Percentiles rank a stretch among this genome's conserved stretches.
Evolutionary conservation across 148 eudicot species (phyloP).

Genomic region (Suaeda aralocaspica): DNA sequence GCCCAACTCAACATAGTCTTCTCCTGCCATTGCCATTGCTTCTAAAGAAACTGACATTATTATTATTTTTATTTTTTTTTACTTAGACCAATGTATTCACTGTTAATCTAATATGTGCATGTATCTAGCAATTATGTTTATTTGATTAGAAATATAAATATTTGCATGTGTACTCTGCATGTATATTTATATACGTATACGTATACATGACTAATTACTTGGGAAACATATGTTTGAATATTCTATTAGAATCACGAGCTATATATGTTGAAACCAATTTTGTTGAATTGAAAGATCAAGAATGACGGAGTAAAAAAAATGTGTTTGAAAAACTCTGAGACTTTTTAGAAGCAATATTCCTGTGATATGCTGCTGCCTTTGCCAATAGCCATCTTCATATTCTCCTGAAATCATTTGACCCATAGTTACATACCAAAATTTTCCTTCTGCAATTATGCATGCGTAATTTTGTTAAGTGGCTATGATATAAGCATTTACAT

Average conservation of each 20-base stretch:
- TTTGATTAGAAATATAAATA: no score
- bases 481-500: no score
- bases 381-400: background rate
- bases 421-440: no score
- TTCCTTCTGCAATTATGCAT: no score
- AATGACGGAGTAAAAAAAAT: background rate
- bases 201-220: background rate
- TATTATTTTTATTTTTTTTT: background rate
- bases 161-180: background rate
- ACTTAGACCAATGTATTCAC: background rate
- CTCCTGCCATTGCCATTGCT: slow-evolving; percentile 53
- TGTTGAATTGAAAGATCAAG: background rate
- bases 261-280: slow-evolving; percentile 24
- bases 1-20: slow-evolving; percentile 24
- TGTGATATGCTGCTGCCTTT: slow-evolving; percentile 8
- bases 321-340: no score
- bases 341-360: slow-evolving; percentile 13
- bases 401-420: background rate
- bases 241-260: slow-evolving; percentile 17
- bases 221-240: background rate
- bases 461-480: no score
- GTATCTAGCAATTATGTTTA: background rate
- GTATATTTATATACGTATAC: background rate
- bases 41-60: slow-evolving; percentile 41
- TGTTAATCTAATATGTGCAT: background rate